phyloP scores from a whole-genome alignment of 2,329 filamentous ascomycete genomes.

The Clonostachys byssicola region DNA sequence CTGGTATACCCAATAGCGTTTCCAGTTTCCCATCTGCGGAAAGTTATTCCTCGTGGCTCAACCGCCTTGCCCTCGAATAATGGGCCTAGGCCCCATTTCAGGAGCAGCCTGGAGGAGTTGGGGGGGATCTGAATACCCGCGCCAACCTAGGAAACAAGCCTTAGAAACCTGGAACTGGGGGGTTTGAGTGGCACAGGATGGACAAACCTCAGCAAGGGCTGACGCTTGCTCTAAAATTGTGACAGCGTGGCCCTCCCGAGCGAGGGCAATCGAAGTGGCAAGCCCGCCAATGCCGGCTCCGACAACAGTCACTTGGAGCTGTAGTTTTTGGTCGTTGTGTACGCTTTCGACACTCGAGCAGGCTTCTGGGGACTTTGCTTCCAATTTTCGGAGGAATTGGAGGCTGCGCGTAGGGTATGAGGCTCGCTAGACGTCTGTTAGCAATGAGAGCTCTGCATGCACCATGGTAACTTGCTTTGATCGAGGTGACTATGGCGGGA shows the following conservation, averaged over 20 bases:
- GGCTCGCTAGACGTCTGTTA: too few relatives aligned
- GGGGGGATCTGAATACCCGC: slow-evolving; percentile 25
- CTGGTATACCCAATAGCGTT: slow-evolving; percentile 20
- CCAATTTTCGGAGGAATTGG: too few relatives aligned
- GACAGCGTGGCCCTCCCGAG: slow-evolving; percentile 26
- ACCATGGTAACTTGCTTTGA: too few relatives aligned
- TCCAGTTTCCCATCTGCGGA: slow-evolving; percentile 20
- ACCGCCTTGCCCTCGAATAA: slow-evolving; percentile 10
- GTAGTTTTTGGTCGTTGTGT: neutral
- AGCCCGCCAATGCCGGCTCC: slow-evolving; percentile 36
- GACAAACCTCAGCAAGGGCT: slow-evolving; percentile 28
- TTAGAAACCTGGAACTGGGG: neutral
- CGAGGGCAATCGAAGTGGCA: slow-evolving; percentile 29
- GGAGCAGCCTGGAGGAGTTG: slow-evolving; percentile 20
- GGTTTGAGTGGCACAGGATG: neutral
- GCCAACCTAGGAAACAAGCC: slow-evolving; percentile 9
- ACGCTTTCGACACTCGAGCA: too few relatives aligned
- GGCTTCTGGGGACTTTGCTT: too few relatives aligned
- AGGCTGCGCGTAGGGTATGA: too few relatives aligned
- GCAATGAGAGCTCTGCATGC: too few relatives aligned
- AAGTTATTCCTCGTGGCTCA: slow-evolving; percentile 14
- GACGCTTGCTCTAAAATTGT: slow-evolving; percentile 31
- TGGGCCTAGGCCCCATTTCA: slow-evolving; percentile 19
- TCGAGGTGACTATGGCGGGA: too few relatives aligned
- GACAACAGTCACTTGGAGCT: slow-evolving; percentile 19